A percentile compares a stretch with the other conserved stretches of the same genome.
phyloP scores from a whole-genome alignment of 352 stramenopile genomes.

The Discostella stelligera region DNA sequence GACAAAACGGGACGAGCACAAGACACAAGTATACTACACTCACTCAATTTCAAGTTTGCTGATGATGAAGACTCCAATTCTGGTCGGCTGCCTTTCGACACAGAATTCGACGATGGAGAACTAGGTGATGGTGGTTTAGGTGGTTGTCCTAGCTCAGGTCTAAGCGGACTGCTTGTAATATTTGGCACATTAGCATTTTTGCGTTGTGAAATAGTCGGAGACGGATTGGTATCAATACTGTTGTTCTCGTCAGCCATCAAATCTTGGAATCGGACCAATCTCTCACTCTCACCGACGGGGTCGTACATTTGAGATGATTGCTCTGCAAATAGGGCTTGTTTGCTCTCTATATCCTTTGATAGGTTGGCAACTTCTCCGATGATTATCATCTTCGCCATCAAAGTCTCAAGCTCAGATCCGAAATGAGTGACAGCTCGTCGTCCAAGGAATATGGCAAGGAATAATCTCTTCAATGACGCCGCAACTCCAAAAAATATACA shows the following conservation, averaged over 20 bases:
- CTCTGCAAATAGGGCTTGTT: conserved; percentile 9
- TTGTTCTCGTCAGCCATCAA: conserved; percentile 21
- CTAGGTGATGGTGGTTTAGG: neutral
- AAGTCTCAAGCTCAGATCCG: conserved; percentile 45
- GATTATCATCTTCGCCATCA: conserved; percentile 70
- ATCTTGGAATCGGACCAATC: conserved; percentile 31
- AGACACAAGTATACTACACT: neutral
- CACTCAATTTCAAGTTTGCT: conserved; percentile 17
- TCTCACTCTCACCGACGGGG: conserved; percentile 25
- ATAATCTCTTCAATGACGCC: conserved; percentile 59
- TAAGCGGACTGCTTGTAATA: neutral
- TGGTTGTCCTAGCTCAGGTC: neutral
- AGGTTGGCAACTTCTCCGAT: conserved; percentile 55
- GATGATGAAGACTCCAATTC: neutral
- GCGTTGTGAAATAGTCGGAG: neutral
- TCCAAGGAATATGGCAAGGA: conserved; percentile 55
- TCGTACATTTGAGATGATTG: neutral
- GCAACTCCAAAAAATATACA: conserved; percentile 45
- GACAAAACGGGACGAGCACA: neutral
- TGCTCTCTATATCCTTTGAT: conserved; percentile 48
- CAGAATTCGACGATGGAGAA: conserved; percentile 9
- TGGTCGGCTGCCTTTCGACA: neutral
- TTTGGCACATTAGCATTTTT: conserved; percentile 9
- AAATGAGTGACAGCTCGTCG: conserved; percentile 46
- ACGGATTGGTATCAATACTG: conserved; percentile 8